These are phyloP conservation scores for Xanthoconium separans DNA, from an alignment of 1,284 basidiomycete genomes.

Conservation along the genomic window DNA sequence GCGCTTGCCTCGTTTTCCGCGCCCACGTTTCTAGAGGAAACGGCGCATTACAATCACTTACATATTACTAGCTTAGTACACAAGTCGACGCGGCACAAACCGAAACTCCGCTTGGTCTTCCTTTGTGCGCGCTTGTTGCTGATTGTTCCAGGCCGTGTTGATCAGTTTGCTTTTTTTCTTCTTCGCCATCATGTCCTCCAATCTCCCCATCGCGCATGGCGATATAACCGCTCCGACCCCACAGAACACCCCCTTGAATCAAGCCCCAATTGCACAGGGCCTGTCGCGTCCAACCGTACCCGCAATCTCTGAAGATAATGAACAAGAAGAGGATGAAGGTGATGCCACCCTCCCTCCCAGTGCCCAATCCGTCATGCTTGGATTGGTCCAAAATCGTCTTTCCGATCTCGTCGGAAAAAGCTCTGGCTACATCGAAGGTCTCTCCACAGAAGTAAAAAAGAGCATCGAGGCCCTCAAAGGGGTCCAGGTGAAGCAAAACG, in stretches of 20 bases:
- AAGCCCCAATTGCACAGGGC: slow-evolving; percentile 64
- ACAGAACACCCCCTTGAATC: slow-evolving; percentile 77
- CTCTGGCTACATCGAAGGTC: slow-evolving; percentile 85
- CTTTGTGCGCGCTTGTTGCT: slow-evolving; percentile 21
- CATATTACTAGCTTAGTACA: too few relatives aligned
- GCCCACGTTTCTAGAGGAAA: too few relatives aligned
- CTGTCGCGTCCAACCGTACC: slow-evolving; percentile 69
- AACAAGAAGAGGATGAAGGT: slow-evolving; percentile 48
- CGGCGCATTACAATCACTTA: too few relatives aligned
- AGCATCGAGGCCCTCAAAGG: slow-evolving; percentile 93
- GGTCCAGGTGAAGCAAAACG: slow-evolving; percentile 89
- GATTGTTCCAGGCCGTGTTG: slow-evolving; percentile 22
- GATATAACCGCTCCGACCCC: slow-evolving; percentile 72
- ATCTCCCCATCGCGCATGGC: slow-evolving; percentile 44
- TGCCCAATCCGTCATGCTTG: slow-evolving; percentile 52
- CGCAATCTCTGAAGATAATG: slow-evolving; percentile 67
- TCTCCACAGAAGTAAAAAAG: slow-evolving; percentile 81
- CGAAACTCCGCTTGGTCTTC: slow-evolving; percentile 34
- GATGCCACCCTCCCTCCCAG: slow-evolving; percentile 30
- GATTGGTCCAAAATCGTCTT: slow-evolving; percentile 65
- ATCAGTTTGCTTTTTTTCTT: slow-evolving; percentile 17
- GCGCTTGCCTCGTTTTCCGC: too few relatives aligned
- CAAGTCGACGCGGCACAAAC: slow-evolving; percentile 21
- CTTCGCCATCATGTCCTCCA: slow-evolving; percentile 46
- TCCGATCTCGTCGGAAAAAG: slow-evolving; percentile 72